Evolutionary conservation across 768 basidiomycete species (phyloP), one percentile per base, ranked within the genome.

Genomic region (Multifurca ochricompacta): DNA sequence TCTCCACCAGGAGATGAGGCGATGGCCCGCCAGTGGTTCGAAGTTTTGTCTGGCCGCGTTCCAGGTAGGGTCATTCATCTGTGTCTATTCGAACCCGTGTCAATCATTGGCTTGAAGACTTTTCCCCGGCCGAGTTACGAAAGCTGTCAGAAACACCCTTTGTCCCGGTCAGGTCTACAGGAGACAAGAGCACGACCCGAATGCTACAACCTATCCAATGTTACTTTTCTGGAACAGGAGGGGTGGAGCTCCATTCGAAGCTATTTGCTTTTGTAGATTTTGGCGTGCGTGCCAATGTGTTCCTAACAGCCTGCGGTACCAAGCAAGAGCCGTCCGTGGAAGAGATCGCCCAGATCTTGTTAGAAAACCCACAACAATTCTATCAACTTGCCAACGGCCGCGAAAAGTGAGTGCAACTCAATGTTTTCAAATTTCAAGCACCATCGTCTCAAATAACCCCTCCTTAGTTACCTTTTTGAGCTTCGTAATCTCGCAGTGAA

Each of bases 191-290:
- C n/a, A 18, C 35, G 4, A 14, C 48, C 23, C 48, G 31, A 52
- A 60, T 14, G 30, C 65, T 85, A 23, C 66, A 77, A 23, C 87
- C 87, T 8, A 71, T 65, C 3, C 83, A 84, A 51, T 91, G 89
- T 60, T 90, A 84, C 64, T 76, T 92, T 53, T 78, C 77, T 3
- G 71, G 74, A 27, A 70, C 74, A 47, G 67, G 72, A 16, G 71
- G 74, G 23, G 76, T 77, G 23, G 74, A 77, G 32, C 81, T 91
- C 36, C 86, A 89, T 64, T 85, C 85, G 3, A 84, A 85, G 59
- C 70, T 95, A 1, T 96, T 97, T 64, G 76, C 80, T 31, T 96
- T 93, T 62, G 81, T 98, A 46, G 84, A 95, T 66, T 96, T 95
- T 65, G 94, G 93, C 2, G 65, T 76, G 1, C 71, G 75, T 4